A percentile compares a stretch with the other conserved stretches of the same genome.
These are phyloP conservation scores for Luvunga scandens DNA, from an alignment of 345 rosid species.

Conservation along the genomic window DNA sequence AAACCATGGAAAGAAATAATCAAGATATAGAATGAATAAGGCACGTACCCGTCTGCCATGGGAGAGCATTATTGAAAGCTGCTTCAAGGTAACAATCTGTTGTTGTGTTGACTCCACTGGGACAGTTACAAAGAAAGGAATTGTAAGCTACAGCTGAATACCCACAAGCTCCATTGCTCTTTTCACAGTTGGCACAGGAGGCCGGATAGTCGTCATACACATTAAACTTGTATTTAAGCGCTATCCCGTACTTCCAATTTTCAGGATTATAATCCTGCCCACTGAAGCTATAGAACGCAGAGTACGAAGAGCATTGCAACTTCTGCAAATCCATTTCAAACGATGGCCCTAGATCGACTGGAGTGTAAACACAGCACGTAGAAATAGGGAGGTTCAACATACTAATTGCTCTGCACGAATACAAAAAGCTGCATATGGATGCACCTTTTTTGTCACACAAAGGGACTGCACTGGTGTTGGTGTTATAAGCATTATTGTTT, in stretches of 20 bases:
- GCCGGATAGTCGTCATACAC: conserved; percentile 72
- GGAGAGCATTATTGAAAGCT: conserved; percentile 32
- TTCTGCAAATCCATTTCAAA: conserved; percentile 73
- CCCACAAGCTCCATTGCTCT: conserved; percentile 78
- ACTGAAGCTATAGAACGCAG: conserved; percentile 78
- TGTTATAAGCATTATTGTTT: conserved; percentile 5
- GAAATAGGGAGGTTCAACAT: conserved; percentile 65
- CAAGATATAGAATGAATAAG: too few relatives aligned
- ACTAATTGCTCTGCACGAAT: conserved; percentile 74
- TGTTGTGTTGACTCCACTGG: conserved; percentile 64
- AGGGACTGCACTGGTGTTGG: conserved; percentile 36
- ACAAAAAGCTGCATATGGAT: conserved; percentile 77
- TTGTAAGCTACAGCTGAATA: conserved; percentile 40
- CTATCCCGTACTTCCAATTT: conserved; percentile 81
- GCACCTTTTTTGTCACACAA: conserved; percentile 73
- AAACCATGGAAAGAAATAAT: background rate
- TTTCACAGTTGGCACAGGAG: conserved; percentile 66
- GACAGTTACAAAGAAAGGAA: conserved; percentile 68
- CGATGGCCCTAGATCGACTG: conserved; percentile 82
- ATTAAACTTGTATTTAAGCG: conserved; percentile 76
- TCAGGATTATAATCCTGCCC: conserved; percentile 77
- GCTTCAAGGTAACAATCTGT: conserved; percentile 58
- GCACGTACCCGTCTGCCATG: conserved; percentile 23
- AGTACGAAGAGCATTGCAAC: conserved; percentile 62
- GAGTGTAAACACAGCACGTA: conserved; percentile 88